Conservation (phyloP, 345 rosid species). For the Dimocarpus longan region DNA sequence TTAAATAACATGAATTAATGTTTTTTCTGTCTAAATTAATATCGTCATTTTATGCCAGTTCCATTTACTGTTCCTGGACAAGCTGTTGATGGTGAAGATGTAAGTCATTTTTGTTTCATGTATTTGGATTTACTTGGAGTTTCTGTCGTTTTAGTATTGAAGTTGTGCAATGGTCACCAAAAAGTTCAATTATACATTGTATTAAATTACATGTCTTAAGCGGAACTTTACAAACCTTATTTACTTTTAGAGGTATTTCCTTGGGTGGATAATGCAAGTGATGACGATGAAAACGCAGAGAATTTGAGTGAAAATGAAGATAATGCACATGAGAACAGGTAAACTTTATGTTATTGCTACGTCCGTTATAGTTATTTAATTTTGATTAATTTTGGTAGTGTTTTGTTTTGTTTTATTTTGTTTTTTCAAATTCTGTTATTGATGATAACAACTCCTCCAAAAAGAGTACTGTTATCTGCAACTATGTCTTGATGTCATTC, state of each 20-base stretch:
- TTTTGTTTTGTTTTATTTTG: too few species aligned
- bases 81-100: conserved; percentile 68
- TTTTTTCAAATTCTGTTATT: too few species aligned
- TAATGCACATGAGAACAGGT: conserved; percentile 54
- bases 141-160: not conserved
- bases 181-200: not conserved
- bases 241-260: conserved; percentile 65
- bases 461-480: too few species aligned
- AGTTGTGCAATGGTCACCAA: not conserved
- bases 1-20: not conserved
- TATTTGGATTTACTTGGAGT: not conserved
- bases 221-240: conserved; percentile 12
- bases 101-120: conserved; percentile 30
- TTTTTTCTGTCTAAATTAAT: not conserved
- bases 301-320: conserved; percentile 33
- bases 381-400: not conserved
- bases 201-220: not conserved
- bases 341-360: conserved; percentile 1
- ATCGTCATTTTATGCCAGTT: conserved; percentile 29
- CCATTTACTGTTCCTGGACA: conserved; percentile 76
- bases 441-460: too few species aligned
- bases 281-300: conserved; percentile 49
- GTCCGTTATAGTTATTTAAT: not conserved
- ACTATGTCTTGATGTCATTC: too few species aligned
- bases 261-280: conserved; percentile 64